Percentiles rank a stretch among this genome's conserved stretches.
phyloP scores from a whole-genome alignment of 106 monocot genomes.

The Vanilla planifolia region DNA sequence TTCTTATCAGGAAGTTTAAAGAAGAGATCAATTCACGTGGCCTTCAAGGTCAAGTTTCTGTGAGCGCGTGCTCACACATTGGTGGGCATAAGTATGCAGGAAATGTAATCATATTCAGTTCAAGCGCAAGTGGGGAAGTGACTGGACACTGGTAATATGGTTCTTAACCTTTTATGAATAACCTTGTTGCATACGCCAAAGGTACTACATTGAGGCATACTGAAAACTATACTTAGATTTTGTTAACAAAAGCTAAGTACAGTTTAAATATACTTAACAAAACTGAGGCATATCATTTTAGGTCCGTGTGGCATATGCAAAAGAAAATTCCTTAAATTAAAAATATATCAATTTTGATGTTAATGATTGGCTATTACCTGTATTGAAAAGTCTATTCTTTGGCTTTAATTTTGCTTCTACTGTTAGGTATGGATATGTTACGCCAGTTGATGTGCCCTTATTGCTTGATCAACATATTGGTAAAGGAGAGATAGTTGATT shows the following conservation, averaged over 20 bases:
- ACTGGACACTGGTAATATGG: conserved; percentile 76
- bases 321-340: too few species aligned
- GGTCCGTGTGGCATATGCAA: too few species aligned
- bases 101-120: conserved; percentile 81
- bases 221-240: too few species aligned
- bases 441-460: conserved; percentile 76
- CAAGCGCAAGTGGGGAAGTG: conserved; percentile 46
- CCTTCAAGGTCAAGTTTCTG: conserved; percentile 56
- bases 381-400: neutral
- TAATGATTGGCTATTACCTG: neutral
- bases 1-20: conserved; percentile 64
- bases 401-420: neutral
- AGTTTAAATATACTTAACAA: too few species aligned
- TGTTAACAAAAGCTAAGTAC: too few species aligned
- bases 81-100: conserved; percentile 99
- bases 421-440: conserved; percentile 90
- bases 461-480: conserved; percentile 82
- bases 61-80: conserved; percentile 84
- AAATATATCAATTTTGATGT: neutral
- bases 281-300: too few species aligned
- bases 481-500: conserved; percentile 67
- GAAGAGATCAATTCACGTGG: conserved; percentile 63
- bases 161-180: too few species aligned
- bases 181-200: too few species aligned
- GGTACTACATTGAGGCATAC: too few species aligned